Evolutionary conservation across 148 eudicot genomes (phyloP), one percentile per base, ranked within the genome.

Genomic region (Rhododendron ovatum): DNA sequence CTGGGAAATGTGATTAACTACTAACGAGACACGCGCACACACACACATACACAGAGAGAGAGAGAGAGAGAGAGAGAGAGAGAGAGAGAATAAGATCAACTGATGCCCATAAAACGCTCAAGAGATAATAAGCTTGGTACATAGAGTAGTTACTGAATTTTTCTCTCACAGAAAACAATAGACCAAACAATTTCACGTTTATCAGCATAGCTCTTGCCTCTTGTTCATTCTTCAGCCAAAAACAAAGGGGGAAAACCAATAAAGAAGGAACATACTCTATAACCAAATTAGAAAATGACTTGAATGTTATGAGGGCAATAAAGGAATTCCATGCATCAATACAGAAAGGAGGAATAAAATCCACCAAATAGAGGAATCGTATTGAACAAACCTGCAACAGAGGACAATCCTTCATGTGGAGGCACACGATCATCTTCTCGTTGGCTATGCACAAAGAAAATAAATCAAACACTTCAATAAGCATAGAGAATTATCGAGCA

Each of bases 381-480:
- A 11, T 89, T 86, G 84, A 85, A 69, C 81, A 86, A 84, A 94
- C 98, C 98, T 96, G 95, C 91, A 71, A 94, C 89, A 26, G 93
- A 88, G 81, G 93, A 77, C 86, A 90, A 47, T 89, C 90, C 87
- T 86, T 90, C 94, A 43, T 91, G 86, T 80, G 92, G 85, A 88
- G 90, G 88, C 81, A 83, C 89, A 48, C 85, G 84, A 57, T 90
- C 94, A 89, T 87, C 93, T 83, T 92, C 94, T 82, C 89, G 89
- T 89, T 92, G 93, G 88, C 98, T 94, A 83, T 85, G 85, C 78
- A 86, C 74, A 80, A 81, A 82, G 6, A 83, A 79, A 87, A 59
- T 18, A 71, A 77, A 82, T 37, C 45, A 74, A 17, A 73, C n/a
- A 57, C 33, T 17, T 22, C 17, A 10, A 48, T 84, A 50, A 84